Conservation (phyloP, 371 early-diverging fungal genomes). For the Conidiobolus incongruus region DNA sequence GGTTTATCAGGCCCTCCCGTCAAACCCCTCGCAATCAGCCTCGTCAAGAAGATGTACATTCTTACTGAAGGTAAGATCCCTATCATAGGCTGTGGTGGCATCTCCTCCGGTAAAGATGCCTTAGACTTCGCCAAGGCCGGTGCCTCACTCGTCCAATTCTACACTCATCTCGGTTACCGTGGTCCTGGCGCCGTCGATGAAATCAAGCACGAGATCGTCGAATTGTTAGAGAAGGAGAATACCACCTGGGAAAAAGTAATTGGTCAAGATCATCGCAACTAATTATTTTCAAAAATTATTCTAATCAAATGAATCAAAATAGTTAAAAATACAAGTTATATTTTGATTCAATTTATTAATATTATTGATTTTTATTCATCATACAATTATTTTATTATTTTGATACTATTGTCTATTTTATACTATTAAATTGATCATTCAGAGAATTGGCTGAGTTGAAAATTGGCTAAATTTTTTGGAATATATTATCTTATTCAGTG, state of each 20-base stretch:
- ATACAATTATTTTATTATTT: no score
- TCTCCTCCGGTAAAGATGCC: slow-evolving; percentile 42
- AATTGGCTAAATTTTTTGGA: no score
- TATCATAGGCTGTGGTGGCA: slow-evolving; percentile 69
- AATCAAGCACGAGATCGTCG: slow-evolving; percentile 35
- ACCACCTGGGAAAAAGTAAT: slow-evolving; percentile 5
- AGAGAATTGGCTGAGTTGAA: no score
- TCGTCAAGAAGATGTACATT: slow-evolving; percentile 36
- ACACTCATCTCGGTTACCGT: slow-evolving; percentile 38
- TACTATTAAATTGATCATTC: no score
- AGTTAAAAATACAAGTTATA: no score
- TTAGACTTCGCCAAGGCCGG: slow-evolving; percentile 48
- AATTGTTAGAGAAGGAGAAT: slow-evolving; percentile 4
- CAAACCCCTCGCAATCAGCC: slow-evolving; percentile 27
- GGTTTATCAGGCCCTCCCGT: slow-evolving; percentile 62
- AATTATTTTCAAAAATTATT: no score
- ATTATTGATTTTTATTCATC: no score
- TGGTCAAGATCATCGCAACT: not conserved
- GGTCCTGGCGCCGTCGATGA: slow-evolving; percentile 46
- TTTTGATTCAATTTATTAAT: no score
- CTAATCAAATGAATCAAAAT: no score
- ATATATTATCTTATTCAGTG: no score
- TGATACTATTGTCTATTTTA: no score
- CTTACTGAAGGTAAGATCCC: slow-evolving; percentile 40
- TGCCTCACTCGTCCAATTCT: slow-evolving; percentile 51